Base-by-base conservation (phyloP, 345 rosid genomes). In the Melaleuca alternifolia region DNA sequence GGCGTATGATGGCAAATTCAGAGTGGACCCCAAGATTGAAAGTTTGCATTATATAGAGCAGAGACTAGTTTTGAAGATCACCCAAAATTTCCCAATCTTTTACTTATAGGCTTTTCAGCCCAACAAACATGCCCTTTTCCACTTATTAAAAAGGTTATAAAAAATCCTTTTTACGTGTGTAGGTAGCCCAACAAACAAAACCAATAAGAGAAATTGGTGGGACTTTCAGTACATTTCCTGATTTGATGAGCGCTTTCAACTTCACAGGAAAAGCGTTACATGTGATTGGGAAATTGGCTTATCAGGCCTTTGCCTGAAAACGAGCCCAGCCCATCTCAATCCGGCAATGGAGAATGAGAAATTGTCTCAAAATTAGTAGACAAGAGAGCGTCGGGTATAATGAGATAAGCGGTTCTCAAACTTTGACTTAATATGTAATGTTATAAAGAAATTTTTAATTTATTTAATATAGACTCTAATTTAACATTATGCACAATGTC, bases 381-480 rank as follows among this genome's bases (percentile, higher is more conserved):
- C 4, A n/a, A 41, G 41, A 41, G 4, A 41, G 41, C 4, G 41
- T 4, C 41, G 41, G 41, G 41, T 4, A 59, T 59, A n/a, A 59
- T 59, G 12, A n/a, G 12, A 28, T 12, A 59, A 59, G 6, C 33
- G 16, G 8, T 59, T n/a, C 33, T 12, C 11, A n/a, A n/a, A 28
- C 6, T n/a, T 26, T n/a, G 15, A 16, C 15, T 5, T 7, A 0
- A 59, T n/a, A 28, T n/a, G 65, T 3, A 57, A 57, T 57, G 3
- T 0, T 0, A 0, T 24, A 5, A 13, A 2, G 24, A 5, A 57
- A 57, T 1, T 57, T 59, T 59, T 59, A 59, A 59, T 59, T 59
- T 26, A 2, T 59, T 26, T 6, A 59, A 59, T 12, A 0, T 1
- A 5, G 4, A 26, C 8, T 16, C 6, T n/a, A 5, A n/a, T 59